phyloP scores from a whole-genome alignment of 148 eudicot genomes.

The Polygonum maritimum region DNA sequence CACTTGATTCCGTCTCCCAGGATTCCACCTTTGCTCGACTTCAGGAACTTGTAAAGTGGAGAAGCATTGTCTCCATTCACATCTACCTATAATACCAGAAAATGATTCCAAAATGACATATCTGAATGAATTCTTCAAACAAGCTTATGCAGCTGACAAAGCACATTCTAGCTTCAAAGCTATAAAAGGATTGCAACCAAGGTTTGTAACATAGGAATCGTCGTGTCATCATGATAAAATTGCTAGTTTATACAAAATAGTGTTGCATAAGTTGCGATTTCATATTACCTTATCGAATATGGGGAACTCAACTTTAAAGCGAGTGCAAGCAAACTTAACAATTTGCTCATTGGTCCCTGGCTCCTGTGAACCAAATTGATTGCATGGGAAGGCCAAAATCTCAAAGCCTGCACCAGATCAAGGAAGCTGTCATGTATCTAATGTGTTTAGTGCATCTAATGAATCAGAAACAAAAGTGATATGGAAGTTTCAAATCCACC shows the following conservation, averaged over 20 bases:
- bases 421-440: too few species aligned
- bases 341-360: slow-evolving; percentile 61
- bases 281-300: slow-evolving; percentile 46
- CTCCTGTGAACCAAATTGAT: slow-evolving; percentile 57
- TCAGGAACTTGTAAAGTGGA: slow-evolving; percentile 51
- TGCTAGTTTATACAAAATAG: too few species aligned
- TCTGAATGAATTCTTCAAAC: too few species aligned
- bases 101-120: neutral
- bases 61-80: slow-evolving; percentile 49
- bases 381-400: slow-evolving; percentile 68
- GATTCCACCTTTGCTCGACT: slow-evolving; percentile 43
- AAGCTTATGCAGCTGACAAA: too few species aligned
- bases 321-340: slow-evolving; percentile 54
- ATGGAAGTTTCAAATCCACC: slow-evolving; percentile 20
- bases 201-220: too few species aligned
- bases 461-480: neutral
- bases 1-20: slow-evolving; percentile 52
- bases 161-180: too few species aligned
- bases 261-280: neutral
- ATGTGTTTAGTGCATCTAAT: neutral
- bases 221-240: too few species aligned
- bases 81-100: slow-evolving; percentile 30
- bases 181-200: too few species aligned
- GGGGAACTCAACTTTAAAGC: slow-evolving; percentile 60
- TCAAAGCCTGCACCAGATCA: slow-evolving; percentile 32